Base-by-base conservation (phyloP, 2,329 filamentous ascomycete species). In the Thelonectria blattea region DNA sequence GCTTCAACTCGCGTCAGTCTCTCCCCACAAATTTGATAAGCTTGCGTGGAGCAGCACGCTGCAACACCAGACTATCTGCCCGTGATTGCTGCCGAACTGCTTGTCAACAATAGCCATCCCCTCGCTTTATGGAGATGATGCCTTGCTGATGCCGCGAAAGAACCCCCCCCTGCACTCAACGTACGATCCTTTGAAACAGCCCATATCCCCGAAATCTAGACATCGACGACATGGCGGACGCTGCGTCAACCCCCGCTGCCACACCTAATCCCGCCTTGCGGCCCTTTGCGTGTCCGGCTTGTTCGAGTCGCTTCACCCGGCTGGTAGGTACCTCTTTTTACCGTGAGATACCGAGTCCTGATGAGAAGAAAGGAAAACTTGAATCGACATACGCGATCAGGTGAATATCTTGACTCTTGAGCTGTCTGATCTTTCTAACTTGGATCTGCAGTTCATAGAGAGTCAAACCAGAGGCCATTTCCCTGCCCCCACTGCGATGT, bases 401-500 rank as follows among this genome's bases (percentile, higher is more conserved):
- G 59, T 58, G 49, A 43, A 22, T 52, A 24, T 24, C 22, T 24
- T 24, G 22, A 12, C 14, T 27, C 18, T 4, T 15, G 15, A 15
- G 12, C 18, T 24, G n/a, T 18, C 18, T 17, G 6, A 27, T 32
- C 9, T 32, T 20, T n/a, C 32, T 12, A 9, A 58, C 54, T 58
- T 20, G 49, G 12, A 24, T 11, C n/a, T n/a, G n/a, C 30, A 61
- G 59, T 61, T 12, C 59, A 61, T 22, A 39, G 55, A n/a, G 59
- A 61, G 20, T 61, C 59, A 14, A 61, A 61, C 20, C 54, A 58
- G 17, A 49, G 59, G 12, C 59, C 59, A 1, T 61, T 61, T 22
- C 59, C 59, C 12, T 61, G 59, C 20, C 59, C 59, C 14, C 56
- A 61, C 37, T 61, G 59, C 24, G 59, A 61, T 20, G 59, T 58